Conservation (phyloP, 306 rosid species). For the Casuarina equisetifolia region DNA sequence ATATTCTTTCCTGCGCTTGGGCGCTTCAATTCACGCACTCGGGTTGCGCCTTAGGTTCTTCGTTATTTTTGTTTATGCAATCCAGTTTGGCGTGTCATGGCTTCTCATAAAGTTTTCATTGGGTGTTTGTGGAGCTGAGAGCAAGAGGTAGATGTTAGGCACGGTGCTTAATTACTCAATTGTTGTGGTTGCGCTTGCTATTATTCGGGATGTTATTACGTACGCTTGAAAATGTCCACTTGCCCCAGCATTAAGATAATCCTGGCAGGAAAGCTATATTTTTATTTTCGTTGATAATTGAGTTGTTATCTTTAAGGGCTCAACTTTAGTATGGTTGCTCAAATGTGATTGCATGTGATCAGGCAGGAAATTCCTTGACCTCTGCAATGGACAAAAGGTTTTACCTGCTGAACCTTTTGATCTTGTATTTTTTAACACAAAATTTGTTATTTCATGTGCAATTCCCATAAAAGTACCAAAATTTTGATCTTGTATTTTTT, state of each 20-base stretch:
- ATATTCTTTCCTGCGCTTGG: neutral
- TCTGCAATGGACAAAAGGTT: conserved; percentile 25
- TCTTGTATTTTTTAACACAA: no score
- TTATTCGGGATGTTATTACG: no score
- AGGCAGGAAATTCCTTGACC: conserved; percentile 38
- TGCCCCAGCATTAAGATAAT: conserved; percentile 5
- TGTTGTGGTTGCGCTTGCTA: neutral
- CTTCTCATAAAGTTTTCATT: neutral
- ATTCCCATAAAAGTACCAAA: neutral
- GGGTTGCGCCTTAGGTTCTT: neutral
- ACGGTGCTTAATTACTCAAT: neutral
- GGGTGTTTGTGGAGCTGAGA: neutral
- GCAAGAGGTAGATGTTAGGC: no score
- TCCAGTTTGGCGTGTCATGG: neutral
- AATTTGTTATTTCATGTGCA: neutral
- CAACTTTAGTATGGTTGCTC: conserved; percentile 9
- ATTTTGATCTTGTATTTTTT: conserved; percentile 4
- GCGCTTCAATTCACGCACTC: neutral
- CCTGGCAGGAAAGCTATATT: conserved; percentile 1
- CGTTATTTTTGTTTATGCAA: neutral
- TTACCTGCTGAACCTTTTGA: conserved; percentile 27
- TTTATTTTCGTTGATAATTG: neutral
- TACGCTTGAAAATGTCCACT: neutral
- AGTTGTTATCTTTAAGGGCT: neutral
- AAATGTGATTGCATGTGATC: conserved; percentile 23